Base-by-base conservation (phyloP, 2,329 filamentous ascomycete genomes). In the Venturia effusa region DNA sequence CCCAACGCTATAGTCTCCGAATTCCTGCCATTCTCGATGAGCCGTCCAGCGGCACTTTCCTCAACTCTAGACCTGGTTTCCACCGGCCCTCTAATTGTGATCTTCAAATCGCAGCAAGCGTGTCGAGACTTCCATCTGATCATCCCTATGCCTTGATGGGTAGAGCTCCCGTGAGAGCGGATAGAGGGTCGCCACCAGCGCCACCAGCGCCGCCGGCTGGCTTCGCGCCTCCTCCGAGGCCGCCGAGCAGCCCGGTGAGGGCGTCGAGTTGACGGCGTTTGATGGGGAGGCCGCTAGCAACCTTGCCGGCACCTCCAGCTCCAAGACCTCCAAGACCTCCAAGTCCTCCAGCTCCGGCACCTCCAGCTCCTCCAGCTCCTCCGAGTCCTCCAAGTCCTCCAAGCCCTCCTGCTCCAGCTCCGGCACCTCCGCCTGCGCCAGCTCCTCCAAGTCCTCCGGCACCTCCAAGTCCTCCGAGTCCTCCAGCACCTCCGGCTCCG, bases 71-170 rank as follows among this genome's bases (percentile, higher is more conserved):
- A n/a, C 30, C 51, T 30, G 32, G 51, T 34, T 57, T 57, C 51
- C 51, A 57, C 51, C 19, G 27, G 15, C 51, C 30, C 11, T 57
- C 30, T 1, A 57, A 10, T 30, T 57, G 51, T 57, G 51, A 57
- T 57, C 51, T 57, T 57, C 51, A 57, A 27, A 57, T 57, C 8
- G 51, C 27, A n/a, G 51, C 51, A 19, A 57, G 51, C 15, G 34
- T 34, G 10, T 57, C 30, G 51, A 57, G 51, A n/a, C 51, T 57
- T 57, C 51, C 51, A 34, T 57, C 51, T n/a, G 59, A 60, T 41
- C 34, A 19, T 22, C 43, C 40, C 8, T 43, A 41, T 15, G 32
- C 34, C 37, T 60, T 60, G 59, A 60, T 60, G 19, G 59, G 59
- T 1, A 60, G n/a, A 13, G 59, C 57, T 24, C 57, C 57, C 4